phyloP scores from a whole-genome alignment of 805 yeast genomes.

The Nakazawaea ambrosiae region DNA sequence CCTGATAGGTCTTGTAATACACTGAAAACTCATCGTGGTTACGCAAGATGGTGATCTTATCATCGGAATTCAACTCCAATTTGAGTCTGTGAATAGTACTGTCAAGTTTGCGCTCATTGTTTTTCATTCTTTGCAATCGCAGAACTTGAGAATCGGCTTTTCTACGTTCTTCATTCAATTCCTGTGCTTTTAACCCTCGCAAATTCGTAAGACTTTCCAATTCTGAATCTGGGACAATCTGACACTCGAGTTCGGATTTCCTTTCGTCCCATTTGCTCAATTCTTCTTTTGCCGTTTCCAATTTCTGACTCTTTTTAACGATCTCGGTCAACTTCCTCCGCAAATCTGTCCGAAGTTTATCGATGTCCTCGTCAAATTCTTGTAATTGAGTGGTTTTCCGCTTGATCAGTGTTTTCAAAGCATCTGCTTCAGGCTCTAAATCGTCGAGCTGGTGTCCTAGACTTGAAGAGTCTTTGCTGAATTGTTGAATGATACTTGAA shows the following conservation, averaged over 20 bases:
- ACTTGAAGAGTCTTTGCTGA: background rate
- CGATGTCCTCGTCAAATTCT: constrained; percentile 18
- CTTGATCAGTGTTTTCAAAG: constrained; percentile 9
- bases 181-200: constrained; percentile 14
- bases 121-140: background rate
- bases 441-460: constrained; percentile 13
- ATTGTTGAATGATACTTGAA: background rate
- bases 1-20: constrained; percentile 28
- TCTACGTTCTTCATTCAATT: constrained; percentile 14
- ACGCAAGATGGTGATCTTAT: constrained; percentile 43
- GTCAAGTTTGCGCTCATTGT: constrained; percentile 1
- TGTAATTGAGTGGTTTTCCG: constrained; percentile 12
- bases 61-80: constrained; percentile 32
- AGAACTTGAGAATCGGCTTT: background rate
- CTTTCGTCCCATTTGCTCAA: constrained; percentile 17
- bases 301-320: constrained; percentile 19
- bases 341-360: constrained; percentile 25
- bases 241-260: constrained; percentile 15
- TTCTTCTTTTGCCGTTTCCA: constrained; percentile 16
- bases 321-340: constrained; percentile 28
- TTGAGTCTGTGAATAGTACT: background rate
- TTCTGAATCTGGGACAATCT: background rate
- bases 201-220: background rate
- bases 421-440: constrained; percentile 13
- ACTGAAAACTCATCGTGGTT: constrained; percentile 18